Evolutionary conservation across 768 basidiomycete species (phyloP).

Genomic region (Russula sp.): DNA sequence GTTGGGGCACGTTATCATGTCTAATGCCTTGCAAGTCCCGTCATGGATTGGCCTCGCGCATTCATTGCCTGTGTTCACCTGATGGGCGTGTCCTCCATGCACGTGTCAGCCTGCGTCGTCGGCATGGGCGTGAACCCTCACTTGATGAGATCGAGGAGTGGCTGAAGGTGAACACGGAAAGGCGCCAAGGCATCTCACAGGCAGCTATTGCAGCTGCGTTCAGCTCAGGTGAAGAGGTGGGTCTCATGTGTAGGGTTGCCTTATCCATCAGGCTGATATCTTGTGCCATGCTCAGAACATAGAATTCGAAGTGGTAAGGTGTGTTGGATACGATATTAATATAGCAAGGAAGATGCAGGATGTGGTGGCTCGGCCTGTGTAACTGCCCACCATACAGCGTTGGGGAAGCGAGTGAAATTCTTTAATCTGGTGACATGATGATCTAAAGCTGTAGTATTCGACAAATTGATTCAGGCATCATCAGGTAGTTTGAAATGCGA

Average conservation of each 20-base stretch:
- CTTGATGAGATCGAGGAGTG: not conserved
- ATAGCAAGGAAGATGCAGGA: not conserved
- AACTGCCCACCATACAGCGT: not conserved
- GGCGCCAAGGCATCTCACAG: not conserved
- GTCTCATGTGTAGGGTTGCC: not conserved
- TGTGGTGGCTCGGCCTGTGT: not conserved
- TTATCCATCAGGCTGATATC: not conserved
- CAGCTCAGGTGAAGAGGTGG: constrained; percentile 3
- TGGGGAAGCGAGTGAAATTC: not conserved
- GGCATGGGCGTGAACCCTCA: not conserved
- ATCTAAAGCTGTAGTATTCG: not conserved
- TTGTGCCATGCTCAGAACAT: not conserved
- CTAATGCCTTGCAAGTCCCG: not conserved
- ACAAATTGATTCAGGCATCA: not conserved
- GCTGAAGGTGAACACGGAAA: not conserved
- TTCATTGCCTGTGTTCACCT: rapidly evolving
- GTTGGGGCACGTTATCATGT: not conserved
- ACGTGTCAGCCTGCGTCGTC: not conserved
- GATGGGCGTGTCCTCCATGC: not conserved
- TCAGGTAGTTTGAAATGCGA: not conserved
- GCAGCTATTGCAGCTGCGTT: not conserved
- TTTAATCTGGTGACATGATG: not conserved
- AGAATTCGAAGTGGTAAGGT: not conserved
- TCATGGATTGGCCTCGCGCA: not conserved
- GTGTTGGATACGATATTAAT: not conserved